Base-by-base conservation (phyloP, 345 rosid genomes). In the Pugionium cornutum region DNA sequence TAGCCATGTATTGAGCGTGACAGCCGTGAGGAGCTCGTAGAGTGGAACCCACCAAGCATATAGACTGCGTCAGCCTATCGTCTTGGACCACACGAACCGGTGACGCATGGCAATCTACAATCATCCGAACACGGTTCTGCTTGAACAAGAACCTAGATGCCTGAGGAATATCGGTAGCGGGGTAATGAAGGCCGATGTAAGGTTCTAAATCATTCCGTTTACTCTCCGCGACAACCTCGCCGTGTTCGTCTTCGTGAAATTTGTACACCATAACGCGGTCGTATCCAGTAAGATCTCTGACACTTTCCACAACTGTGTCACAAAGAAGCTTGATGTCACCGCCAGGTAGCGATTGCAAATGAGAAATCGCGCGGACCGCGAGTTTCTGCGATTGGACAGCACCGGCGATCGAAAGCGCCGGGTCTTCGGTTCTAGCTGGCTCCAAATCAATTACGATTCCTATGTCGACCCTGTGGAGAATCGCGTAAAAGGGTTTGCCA, bases 181-280 rank as follows among this genome's bases (percentile, higher is more conserved):
- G 99, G 77, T 95, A 91, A 78, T 95, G 99, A 43, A 95, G 75
- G 37, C 97, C 99, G 4, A 88, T 69, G 75, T 94, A 95, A 42
- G 96, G 95, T 53, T 95, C 97, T 60, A 95, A 81, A 69, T 87
- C 97, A 8, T 83, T 66, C 62, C 91, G 75, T 69, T 82, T 91
- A 56, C 78, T 82, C 84, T 95, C 99, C 1, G 99, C 91, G n/a
- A 95, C 81, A 47, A 95, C 99, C 76, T 91, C 97, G n/a, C 99
- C 99, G 33, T 91, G 99, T 75, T 91, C 99, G 51, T 95, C 99
- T 70, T 95, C 99, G 6, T 91, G 97, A 68, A 95, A 95, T 78
- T 91, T 95, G 71, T 91, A 95, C 45, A 95, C 97, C 99, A 91
- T 91, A 9, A 91, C 97, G 64, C 99, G 78, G 69, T 95, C 96